These are phyloP conservation scores for Corymbia calophylla DNA, from an alignment of 441 rosid species.

Conservation along the genomic window DNA sequence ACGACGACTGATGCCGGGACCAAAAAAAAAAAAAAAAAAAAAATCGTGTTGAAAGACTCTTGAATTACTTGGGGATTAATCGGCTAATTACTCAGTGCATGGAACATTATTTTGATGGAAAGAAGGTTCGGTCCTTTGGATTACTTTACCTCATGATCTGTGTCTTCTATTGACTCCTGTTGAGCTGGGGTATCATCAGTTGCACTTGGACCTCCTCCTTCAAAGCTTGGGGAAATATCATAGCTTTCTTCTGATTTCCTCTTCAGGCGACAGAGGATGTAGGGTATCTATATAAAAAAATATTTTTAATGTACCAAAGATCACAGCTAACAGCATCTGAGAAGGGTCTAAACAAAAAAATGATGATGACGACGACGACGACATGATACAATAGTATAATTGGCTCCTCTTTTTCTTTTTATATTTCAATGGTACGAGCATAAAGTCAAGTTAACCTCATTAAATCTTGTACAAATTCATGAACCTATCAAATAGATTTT, in stretches of 20 bases:
- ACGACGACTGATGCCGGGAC: background rate
- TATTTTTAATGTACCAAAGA: background rate
- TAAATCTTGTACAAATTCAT: background rate
- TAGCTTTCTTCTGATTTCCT: background rate
- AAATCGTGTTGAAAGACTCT: background rate
- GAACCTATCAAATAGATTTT: background rate
- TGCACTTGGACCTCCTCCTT: background rate
- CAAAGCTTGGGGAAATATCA: background rate
- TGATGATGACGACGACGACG: background rate
- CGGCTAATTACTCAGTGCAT: background rate
- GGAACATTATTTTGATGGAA: no score
- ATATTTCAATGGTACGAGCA: background rate
- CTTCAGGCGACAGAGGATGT: background rate
- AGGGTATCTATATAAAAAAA: background rate
- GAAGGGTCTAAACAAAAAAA: background rate
- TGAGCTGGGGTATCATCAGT: background rate
- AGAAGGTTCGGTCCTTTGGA: background rate
- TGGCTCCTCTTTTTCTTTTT: rapidly evolving
- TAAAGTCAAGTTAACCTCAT: background rate
- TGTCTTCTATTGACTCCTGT: background rate
- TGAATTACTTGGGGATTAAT: background rate
- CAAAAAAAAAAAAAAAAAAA: background rate
- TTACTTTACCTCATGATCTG: background rate
- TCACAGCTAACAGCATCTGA: background rate
- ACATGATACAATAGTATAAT: background rate